Evolutionary conservation across 2,329 filamentous ascomycete species (phyloP), one percentile per base, ranked within the genome.

Genomic region (Botryotinia narcissicola): DNA sequence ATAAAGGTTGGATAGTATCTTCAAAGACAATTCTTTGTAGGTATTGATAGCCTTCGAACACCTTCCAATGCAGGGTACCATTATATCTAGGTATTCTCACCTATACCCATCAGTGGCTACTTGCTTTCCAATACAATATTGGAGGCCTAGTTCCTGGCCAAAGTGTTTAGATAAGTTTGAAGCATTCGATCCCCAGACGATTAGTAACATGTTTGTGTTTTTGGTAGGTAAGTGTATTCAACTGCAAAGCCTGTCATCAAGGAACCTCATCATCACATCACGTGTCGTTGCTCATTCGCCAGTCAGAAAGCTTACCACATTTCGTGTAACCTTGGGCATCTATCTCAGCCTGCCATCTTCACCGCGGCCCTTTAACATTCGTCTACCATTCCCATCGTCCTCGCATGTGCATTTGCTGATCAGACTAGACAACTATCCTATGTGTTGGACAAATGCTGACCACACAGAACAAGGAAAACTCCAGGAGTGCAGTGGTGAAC

Each of bases 311-410:
- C 25, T 42, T 14, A 20, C 40, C 7, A 20, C n/a, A 6, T 22
- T 40, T 32, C 18, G 61, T 64, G n/a, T 64, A 42, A 46, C 61
- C n/a, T 64, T 64, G 61, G 61, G 61, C 61, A 64, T 46, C 14
- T 9, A 68, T 68, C 20, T 29, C 20, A 51, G 12, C 22, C 9
- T 25, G 25, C 29, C 46, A 29, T 48, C 10, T 16, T 64, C 6
- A 35, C 35, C 10, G 10, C 25, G 35, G 35, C 16, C 16, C n/a
- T 14, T 54, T 10, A 4, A 16, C 40, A 22, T 40, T 32, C n/a
- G 12, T 40, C 48, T 29, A 20, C 20, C 29, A n/a, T 57, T 35
- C 35, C 12, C 25, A 57, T 57, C 25, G 22, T 42, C 16, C 25
- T 54, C 35, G 35, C 16, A 4, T 20, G 6, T 22, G 20, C 18